Conservation (phyloP, 1,284 basidiomycete species). For the Marasmius sp. region DNA sequence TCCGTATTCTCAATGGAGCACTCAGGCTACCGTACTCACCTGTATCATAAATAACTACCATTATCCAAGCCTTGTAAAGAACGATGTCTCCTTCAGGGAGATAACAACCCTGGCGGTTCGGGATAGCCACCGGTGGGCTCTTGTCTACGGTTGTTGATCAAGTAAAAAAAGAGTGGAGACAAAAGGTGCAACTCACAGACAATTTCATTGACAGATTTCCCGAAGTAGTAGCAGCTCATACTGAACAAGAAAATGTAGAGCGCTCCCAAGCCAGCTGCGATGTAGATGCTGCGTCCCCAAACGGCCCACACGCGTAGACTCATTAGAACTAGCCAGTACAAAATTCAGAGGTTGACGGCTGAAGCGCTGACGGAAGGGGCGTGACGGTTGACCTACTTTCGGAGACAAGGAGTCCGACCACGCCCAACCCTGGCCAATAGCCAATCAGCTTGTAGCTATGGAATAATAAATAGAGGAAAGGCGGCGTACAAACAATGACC, state of each 20-base stretch:
- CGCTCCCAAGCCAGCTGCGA: neutral
- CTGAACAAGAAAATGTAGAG: neutral
- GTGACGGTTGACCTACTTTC: too few species aligned
- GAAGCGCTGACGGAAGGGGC: too few species aligned
- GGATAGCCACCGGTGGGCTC: neutral
- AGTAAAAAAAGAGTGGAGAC: neutral
- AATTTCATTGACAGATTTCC: neutral
- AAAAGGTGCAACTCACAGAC: neutral
- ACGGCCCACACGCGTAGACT: neutral
- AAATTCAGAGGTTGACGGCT: too few species aligned
- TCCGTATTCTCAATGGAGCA: neutral
- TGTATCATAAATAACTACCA: neutral
- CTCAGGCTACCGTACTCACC: neutral
- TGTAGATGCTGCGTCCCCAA: neutral
- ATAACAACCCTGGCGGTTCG: neutral
- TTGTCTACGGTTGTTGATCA: neutral
- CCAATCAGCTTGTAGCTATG: neutral
- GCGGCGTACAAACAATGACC: neutral
- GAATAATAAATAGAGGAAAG: neutral
- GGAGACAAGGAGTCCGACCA: neutral
- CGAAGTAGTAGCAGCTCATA: neutral
- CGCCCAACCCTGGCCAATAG: neutral
- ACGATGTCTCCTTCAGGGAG: neutral
- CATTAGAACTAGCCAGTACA: neutral
- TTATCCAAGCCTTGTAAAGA: neutral